Base-by-base conservation (phyloP, 2,329 filamentous ascomycete genomes). In the Epicoccum sorghinum region DNA sequence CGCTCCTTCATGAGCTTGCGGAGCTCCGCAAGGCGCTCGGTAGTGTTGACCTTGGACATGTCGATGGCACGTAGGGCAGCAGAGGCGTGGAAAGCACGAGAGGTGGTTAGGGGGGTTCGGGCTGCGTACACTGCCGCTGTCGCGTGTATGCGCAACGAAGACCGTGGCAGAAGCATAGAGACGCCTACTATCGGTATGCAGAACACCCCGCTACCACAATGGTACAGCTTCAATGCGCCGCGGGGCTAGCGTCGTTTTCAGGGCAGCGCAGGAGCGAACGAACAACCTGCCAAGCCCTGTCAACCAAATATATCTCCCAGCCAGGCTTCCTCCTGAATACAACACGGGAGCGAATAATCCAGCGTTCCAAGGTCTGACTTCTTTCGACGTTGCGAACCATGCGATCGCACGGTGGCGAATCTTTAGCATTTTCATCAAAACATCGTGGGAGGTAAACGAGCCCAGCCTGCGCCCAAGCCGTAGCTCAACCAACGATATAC, bases 1-100 rank as follows among this genome's bases (percentile, higher is more conserved):
- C 89, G 83, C 76, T 93, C 83, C 77, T 86, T 87, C 95, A 99
- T 99, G 72, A 96, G 81, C 73, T 87, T 82, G 71, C 95, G 86
- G 69, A 99, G 83, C 76, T 85, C 83, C 60, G 85, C 78, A 61
- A 99, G 85, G 68, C 91, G 89, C 59, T 86, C 81, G 50, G 87
- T 86, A 32, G 93, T 97, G 76, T 95, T 82, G 63, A 96, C 87
- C 47, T 83, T 86, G 71, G 86, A 89, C 90, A 95, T 96, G 30
- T 86, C 82, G 75, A 78, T 58, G 40, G 66, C 59, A 56, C 62
- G 58, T 41, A 62, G 59, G 55, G 58, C 58, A 47, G 65, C 61
- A 51, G 70, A 69, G 40, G 62, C 59, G 64, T 74, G 68, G 48
- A 75, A 67, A 22, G 65, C 55, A 66, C 66, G 62, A 47, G 58